Conservation (phyloP, 2,329 filamentous ascomycete species). For the Teratosphaeria pseudoeucalypti region DNA sequence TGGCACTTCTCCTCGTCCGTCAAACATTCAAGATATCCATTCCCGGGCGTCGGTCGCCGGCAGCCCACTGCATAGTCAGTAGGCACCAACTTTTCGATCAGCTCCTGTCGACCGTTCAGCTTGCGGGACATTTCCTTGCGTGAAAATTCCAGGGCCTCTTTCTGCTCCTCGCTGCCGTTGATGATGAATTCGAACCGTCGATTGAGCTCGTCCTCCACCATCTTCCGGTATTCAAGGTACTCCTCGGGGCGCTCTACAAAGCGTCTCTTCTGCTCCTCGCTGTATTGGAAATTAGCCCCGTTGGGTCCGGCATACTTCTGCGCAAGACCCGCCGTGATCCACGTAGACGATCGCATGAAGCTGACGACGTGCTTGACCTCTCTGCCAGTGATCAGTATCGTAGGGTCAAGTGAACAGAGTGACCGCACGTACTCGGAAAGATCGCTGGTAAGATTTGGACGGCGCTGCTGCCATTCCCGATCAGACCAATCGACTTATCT, state of each 20-base stretch:
- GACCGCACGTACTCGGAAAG: slow-evolving; percentile 13
- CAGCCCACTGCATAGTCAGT: slow-evolving; percentile 6
- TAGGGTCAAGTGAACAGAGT: background rate
- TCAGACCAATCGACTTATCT: slow-evolving; percentile 21
- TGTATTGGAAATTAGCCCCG: background rate
- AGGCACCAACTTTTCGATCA: slow-evolving; percentile 5
- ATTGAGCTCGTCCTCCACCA: slow-evolving; percentile 38
- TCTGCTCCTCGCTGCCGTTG: slow-evolving; percentile 31
- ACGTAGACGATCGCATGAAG: slow-evolving; percentile 30
- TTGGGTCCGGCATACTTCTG: slow-evolving; percentile 21
- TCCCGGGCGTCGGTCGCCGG: slow-evolving; percentile 5
- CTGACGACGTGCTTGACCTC: slow-evolving; percentile 22
- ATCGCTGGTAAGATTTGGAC: slow-evolving; percentile 31
- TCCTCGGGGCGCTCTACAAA: background rate
- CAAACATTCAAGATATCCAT: slow-evolving; percentile 42
- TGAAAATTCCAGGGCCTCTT: slow-evolving; percentile 33
- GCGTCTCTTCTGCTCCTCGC: background rate
- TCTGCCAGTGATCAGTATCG: background rate
- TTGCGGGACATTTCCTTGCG: slow-evolving; percentile 30
- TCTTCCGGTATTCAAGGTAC: slow-evolving; percentile 28
- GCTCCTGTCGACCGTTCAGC: slow-evolving; percentile 4
- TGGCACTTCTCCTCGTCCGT: slow-evolving; percentile 33
- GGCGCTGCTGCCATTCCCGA: slow-evolving; percentile 26
- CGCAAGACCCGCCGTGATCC: slow-evolving; percentile 22
- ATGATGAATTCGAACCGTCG: slow-evolving; percentile 39